Base-by-base conservation (phyloP, 345 rosid species). In the Eucalyptus camaldulensis region DNA sequence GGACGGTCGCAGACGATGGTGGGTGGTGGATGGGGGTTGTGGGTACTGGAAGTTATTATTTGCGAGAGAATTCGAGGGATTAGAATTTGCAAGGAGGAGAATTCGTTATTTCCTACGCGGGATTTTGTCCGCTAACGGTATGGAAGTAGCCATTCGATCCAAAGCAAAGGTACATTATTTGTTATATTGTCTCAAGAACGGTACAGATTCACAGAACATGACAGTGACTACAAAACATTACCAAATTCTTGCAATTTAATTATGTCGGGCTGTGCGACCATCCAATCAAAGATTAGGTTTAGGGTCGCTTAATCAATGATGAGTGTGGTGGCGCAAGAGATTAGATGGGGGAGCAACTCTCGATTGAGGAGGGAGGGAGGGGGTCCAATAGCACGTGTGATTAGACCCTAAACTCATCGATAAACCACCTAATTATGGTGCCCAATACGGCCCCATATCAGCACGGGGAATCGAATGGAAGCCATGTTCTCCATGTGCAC, bases 401-500 rank as follows among this genome's bases (percentile, higher is more conserved):
- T 86, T 49, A 86, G 60, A 86, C 6, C 85, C 29, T 31, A 45
- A 86, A 11, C 56, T 6, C 15, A n/a, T 49, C 22, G 7, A 89
- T 65, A 37, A 37, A 76, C 13, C 85, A 21, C 85, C 85, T 76
- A 76, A 76, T 40, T 21, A 76, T 76, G 13, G 85, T 76, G 83
- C 83, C 10, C 24, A 85, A 67, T 89, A 86, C 67, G 90, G 86
- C 85, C 90, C 90, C 90, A 89, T 89, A 37, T 86, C 49, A 21
- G 88, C 88, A 86, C 47, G 49, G 65, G 33, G 53, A 56, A 67
- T 29, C 50, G 49, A 88, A 89, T 86, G 90, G 87, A 33, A 24
- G 53, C 88, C 92, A 88, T 86, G 90, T 90, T 91, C 90, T 88
- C 90, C 91, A 90, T 88, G 92, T 90, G 89, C 91, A 69, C 69